These are phyloP conservation scores for Penicillium concentricum DNA, from an alignment of 2,329 filamentous ascomycete species.

Conservation along the genomic window DNA sequence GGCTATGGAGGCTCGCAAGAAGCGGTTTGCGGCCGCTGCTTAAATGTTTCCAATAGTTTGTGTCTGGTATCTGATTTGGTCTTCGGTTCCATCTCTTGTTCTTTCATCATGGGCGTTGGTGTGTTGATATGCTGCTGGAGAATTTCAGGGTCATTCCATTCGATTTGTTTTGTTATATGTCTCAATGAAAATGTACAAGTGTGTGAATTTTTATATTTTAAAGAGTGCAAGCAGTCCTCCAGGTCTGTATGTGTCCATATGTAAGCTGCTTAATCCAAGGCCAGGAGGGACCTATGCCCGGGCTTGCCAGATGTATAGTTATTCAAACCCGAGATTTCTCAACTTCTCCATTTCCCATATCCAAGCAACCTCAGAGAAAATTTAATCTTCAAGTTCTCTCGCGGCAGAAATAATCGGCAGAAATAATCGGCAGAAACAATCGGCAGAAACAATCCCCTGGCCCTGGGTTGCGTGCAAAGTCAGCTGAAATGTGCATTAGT, in stretches of 20 bases:
- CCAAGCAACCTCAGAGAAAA: not conserved
- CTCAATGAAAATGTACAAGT: slow-evolving; percentile 1
- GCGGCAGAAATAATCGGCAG: not conserved
- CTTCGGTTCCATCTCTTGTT: slow-evolving; percentile 3
- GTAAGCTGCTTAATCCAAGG: not conserved
- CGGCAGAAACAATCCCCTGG: not conserved
- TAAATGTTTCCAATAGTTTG: slow-evolving; percentile 14
- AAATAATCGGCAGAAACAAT: not conserved
- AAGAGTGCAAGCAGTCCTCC: not conserved
- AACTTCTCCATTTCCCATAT: not conserved
- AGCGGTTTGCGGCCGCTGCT: slow-evolving; percentile 43
- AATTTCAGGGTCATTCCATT: slow-evolving; percentile 18
- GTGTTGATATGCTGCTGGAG: slow-evolving; percentile 17
- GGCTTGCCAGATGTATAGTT: no score
- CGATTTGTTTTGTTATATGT: slow-evolving; percentile 12
- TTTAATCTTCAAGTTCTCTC: not conserved
- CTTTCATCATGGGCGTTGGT: slow-evolving; percentile 26
- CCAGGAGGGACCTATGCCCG: no score
- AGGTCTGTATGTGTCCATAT: not conserved
- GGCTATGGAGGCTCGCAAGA: slow-evolving; percentile 50
- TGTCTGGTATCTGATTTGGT: not conserved
- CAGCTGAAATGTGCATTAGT: slow-evolving; percentile 33
- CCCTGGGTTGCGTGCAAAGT: slow-evolving; percentile 1
- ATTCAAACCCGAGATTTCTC: no score
- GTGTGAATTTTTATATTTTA: not conserved